Percentiles rank a stretch among this genome's conserved stretches.
Conservation (phyloP, 164 flowering plant species). For the Cinnamomum micranthum region DNA sequence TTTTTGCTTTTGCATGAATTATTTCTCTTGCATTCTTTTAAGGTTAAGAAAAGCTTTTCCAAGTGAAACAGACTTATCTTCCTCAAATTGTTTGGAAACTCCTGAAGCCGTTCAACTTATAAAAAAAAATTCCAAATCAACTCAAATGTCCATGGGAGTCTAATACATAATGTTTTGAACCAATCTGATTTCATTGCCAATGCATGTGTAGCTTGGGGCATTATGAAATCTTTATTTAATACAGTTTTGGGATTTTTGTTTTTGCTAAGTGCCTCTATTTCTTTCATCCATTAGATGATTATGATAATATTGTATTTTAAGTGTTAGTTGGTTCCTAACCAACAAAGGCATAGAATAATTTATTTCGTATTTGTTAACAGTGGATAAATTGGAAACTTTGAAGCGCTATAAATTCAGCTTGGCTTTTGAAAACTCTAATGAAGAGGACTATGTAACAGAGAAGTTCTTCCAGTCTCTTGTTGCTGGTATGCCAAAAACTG, state of each 20-base stretch:
- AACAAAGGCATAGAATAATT: background rate
- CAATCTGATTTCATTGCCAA: background rate
- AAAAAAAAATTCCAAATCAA: background rate
- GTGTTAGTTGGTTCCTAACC: background rate
- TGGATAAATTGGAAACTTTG: constrained; percentile 82
- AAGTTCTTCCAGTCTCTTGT: constrained; percentile 98
- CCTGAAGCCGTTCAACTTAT: too few relatives aligned
- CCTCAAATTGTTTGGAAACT: too few relatives aligned
- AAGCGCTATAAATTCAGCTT: constrained; percentile 90
- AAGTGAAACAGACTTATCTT: too few relatives aligned
- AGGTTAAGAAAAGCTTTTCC: too few relatives aligned
- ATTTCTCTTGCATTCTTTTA: too few relatives aligned
- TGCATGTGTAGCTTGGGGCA: background rate
- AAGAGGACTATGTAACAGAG: constrained; percentile 98
- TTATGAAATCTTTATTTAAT: background rate
- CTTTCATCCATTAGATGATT: background rate
- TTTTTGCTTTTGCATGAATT: too few relatives aligned
- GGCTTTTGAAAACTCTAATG: constrained; percentile 98
- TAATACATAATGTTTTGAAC: background rate
- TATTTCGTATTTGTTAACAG: constrained; percentile 35
- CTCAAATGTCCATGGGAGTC: background rate
- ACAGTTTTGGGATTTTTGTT: background rate
- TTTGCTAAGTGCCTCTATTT: background rate
- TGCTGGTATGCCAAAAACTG: constrained; percentile 55
- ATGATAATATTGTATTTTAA: background rate